Evolutionary conservation across 129 eudicot genomes (phyloP), one percentile per base, ranked within the genome.

Genomic region (Helichrysum umbraculigerum): DNA sequence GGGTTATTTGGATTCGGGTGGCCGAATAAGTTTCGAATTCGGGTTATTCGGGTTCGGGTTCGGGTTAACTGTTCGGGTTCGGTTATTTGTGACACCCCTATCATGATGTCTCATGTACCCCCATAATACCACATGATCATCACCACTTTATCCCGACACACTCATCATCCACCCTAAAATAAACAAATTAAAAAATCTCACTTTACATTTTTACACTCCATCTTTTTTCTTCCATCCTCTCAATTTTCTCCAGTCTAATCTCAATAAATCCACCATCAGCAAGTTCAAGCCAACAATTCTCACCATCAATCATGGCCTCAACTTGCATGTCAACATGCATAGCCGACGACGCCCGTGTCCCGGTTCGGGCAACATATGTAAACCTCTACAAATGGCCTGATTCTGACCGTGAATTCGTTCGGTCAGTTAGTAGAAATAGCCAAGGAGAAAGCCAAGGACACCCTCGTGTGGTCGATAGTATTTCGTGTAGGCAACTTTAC

Each of bases 341-440:
- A 8, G 79, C 84, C 4, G 76, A 87, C 11, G 96, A 92, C 29
- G 68, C 87, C 58, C 80, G 87, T 0, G 80, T 79, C 16, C 96
- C 96, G 6, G 91, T 88, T 5, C 73, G 98, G 14, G 96, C 92
- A 50, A 93, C 95, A 21, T 93, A 93, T 35, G 83, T 85, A 0
- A 93, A 90, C 86, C 91, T 93, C 35, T 86, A 90, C 91, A 93
- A 89, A 76, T 90, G 98, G 95, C 96, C 98, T 2, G 98, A 93
- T 71, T 90, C 98, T 1, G 98, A 93, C 68, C 91, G 86, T 4
- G 91, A 84, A 66, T 93, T 93, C 60, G 88, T 93, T 16, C 76
- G 96, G 25, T 93, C 98, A 0, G 82, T 88, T 10, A 90, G 97
- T 74, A 71, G 63, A n/a, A 77, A 65, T 70, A 79, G 89, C 52